Percentiles rank a stretch among this genome's conserved stretches.
These are phyloP conservation scores for Mentha longifolia DNA, from an alignment of 257 asterid genomes.

Conservation along the genomic window DNA sequence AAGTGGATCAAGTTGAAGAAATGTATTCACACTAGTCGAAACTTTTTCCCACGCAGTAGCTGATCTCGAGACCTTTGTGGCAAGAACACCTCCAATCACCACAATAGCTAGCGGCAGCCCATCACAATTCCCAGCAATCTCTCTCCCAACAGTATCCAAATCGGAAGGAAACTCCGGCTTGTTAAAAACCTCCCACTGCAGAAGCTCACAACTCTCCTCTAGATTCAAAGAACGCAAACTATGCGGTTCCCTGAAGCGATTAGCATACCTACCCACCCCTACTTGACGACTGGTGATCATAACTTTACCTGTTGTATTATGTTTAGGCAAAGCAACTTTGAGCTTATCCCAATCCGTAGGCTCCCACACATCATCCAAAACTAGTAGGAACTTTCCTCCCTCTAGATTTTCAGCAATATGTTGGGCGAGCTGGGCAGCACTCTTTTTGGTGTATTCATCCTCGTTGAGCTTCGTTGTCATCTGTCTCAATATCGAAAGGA, in stretches of 20 bases:
- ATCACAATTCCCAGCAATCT: slow-evolving; percentile 27
- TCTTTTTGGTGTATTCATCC: background rate
- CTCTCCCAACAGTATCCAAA: slow-evolving; percentile 15
- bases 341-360: slow-evolving; percentile 37
- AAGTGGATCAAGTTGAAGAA: slow-evolving; percentile 12
- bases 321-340: slow-evolving; percentile 31
- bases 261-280: slow-evolving; percentile 36
- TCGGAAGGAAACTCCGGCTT: slow-evolving; percentile 28
- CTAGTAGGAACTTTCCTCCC: slow-evolving; percentile 32
- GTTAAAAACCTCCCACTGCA: slow-evolving; percentile 40
- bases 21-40: slow-evolving; percentile 19
- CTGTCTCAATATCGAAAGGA: slow-evolving; percentile 21
- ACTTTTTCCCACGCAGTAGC: slow-evolving; percentile 27
- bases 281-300: slow-evolving; percentile 42
- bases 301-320: slow-evolving; percentile 34
- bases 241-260: slow-evolving; percentile 24
- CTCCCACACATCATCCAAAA: slow-evolving; percentile 49
- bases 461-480: slow-evolving; percentile 4
- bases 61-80: background rate
- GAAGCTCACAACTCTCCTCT: slow-evolving; percentile 39
- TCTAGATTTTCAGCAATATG: background rate
- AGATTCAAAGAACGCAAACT: slow-evolving; percentile 18
- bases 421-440: background rate
- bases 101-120: slow-evolving; percentile 54
- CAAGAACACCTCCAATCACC: slow-evolving; percentile 49